phyloP scores from a whole-genome alignment of 2,329 filamentous ascomycete genomes.

The Aureobasidium sp. region DNA sequence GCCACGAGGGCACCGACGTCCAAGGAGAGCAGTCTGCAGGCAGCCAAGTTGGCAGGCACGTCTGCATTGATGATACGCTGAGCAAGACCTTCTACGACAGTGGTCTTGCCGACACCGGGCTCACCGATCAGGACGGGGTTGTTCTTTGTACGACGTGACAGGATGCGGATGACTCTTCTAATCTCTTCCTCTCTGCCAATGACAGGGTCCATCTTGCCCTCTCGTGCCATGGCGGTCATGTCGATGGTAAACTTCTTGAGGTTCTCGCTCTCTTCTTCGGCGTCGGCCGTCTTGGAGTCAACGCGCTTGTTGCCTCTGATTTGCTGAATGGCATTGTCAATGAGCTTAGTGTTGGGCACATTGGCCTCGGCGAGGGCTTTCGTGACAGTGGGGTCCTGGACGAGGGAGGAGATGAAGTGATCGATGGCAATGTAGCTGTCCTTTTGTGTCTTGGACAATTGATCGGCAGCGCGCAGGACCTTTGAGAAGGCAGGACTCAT shows the following conservation, averaged over 20 bases:
- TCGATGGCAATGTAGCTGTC: conserved; percentile 92
- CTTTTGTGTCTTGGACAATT: conserved; percentile 92
- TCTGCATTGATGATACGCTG: conserved; percentile 94
- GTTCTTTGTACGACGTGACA: conserved; percentile 93
- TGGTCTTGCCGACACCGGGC: conserved; percentile 97
- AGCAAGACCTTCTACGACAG: conserved; percentile 91
- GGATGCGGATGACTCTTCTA: conserved; percentile 78
- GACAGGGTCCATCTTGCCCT: conserved; percentile 96
- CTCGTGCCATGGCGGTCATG: conserved; percentile 91
- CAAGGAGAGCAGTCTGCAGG: conserved; percentile 87
- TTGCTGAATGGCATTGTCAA: conserved; percentile 82
- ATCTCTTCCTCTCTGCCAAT: conserved; percentile 97
- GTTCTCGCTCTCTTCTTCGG: conserved; percentile 88
- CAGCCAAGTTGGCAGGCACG: conserved; percentile 88
- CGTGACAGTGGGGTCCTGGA: conserved; percentile 70
- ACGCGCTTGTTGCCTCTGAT: conserved; percentile 90
- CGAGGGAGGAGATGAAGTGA: conserved; percentile 79
- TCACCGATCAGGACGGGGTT: conserved; percentile 97
- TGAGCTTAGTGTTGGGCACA: conserved; percentile 80
- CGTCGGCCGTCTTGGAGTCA: conserved; percentile 92
- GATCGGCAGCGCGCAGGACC: conserved; percentile 73
- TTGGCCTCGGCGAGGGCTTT: conserved; percentile 73
- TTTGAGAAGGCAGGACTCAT: conserved; percentile 75
- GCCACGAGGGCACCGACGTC: conserved; percentile 93
- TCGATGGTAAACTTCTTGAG: conserved; percentile 98